Conservation (phyloP, 1,284 basidiomycete genomes). For the Meripilus lineatus region DNA sequence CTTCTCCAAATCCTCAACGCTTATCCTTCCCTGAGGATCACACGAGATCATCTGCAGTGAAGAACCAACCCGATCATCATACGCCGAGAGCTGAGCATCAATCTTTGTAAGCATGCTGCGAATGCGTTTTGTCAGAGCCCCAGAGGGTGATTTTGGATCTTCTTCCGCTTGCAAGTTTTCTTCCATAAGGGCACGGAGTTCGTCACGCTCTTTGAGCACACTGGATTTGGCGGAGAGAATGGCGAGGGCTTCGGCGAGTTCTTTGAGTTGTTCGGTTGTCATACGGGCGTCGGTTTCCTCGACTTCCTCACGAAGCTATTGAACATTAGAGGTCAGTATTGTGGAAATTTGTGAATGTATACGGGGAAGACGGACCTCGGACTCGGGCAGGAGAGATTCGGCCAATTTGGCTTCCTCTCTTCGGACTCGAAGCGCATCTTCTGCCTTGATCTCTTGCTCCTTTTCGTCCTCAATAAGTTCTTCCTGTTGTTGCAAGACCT, state of each 20-base stretch:
- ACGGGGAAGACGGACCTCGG: conserved; percentile 47
- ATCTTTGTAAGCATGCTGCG: conserved; percentile 95
- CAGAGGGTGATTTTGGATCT: conserved; percentile 75
- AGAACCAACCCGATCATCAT: conserved; percentile 87
- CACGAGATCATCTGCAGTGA: conserved; percentile 94
- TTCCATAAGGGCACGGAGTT: conserved; percentile 86
- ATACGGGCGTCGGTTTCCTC: conserved; percentile 68
- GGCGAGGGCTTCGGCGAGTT: conserved; percentile 89
- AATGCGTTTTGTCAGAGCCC: conserved; percentile 90
- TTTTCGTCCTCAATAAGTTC: conserved; percentile 99
- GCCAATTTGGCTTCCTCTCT: conserved; percentile 78
- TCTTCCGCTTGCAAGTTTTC: conserved; percentile 89
- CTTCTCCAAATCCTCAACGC: conserved; percentile 85
- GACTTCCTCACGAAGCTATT: conserved; percentile 48
- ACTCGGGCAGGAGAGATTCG: conserved; percentile 73
- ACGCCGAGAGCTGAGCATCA: conserved; percentile 89
- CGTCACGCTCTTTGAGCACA: conserved; percentile 93
- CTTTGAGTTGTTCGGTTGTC: conserved; percentile 95
- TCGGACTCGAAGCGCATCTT: conserved; percentile 83
- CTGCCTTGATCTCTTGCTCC: conserved; percentile 96
- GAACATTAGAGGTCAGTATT: conserved; percentile 5
- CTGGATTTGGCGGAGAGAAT: conserved; percentile 95
- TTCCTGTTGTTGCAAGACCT: conserved; percentile 96
- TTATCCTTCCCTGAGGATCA: conserved; percentile 89
- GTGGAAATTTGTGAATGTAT: background rate